Conservation (phyloP, 1,284 basidiomycete species). For the Pseudozyma sp. region DNA sequence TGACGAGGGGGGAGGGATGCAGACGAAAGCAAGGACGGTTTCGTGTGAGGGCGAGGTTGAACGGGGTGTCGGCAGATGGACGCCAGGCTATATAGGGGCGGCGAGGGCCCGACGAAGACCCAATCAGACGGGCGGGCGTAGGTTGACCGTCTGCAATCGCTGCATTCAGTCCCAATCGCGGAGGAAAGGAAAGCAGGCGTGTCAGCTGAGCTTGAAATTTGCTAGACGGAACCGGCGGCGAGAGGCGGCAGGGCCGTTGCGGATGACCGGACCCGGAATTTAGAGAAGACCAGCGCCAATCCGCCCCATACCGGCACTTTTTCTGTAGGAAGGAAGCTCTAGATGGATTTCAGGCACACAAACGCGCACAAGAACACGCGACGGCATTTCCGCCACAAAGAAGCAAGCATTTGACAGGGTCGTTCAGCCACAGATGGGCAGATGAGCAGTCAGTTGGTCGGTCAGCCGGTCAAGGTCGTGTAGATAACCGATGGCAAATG, state of each 20-base stretch:
- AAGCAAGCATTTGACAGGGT: neutral
- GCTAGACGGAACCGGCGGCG: neutral
- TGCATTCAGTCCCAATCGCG: neutral
- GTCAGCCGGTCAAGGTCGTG: neutral
- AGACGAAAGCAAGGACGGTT: neutral
- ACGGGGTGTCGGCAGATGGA: neutral
- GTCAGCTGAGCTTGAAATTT: neutral
- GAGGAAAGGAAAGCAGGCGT: neutral
- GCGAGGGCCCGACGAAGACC: neutral
- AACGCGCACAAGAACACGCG: neutral
- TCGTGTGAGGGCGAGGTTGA: neutral
- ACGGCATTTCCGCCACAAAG: neutral
- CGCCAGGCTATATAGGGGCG: conserved; percentile 2
- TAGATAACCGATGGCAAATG: neutral
- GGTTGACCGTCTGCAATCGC: neutral
- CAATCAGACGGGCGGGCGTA: neutral
- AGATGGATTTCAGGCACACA: neutral
- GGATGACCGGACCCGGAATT: neutral
- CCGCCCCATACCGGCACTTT: too few species aligned
- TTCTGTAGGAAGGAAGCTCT: neutral
- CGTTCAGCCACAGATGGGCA: neutral
- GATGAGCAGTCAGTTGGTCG: neutral
- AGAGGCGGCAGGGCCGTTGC: neutral
- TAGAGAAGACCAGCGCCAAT: neutral
- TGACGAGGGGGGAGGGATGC: neutral